Conservation (phyloP, 169 alveolate genomes). For the Toxoplasma gondii region DNA sequence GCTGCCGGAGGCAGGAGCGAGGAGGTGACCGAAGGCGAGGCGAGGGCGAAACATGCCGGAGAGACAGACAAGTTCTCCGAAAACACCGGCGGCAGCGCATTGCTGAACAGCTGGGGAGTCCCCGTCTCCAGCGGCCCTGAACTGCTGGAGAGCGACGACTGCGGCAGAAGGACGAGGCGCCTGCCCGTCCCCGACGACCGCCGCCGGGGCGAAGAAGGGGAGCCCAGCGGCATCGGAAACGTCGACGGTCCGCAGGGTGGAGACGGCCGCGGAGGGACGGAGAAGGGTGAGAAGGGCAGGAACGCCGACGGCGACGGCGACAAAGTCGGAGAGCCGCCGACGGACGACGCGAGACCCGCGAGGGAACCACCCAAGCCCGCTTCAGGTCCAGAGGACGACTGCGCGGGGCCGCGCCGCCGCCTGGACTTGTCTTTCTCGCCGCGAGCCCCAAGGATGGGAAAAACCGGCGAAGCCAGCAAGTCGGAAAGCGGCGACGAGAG, state of each 20-base stretch:
- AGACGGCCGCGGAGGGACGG: not conserved
- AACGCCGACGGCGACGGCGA: not conserved
- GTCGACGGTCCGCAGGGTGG: not conserved
- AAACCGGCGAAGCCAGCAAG: not conserved
- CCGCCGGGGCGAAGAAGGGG: not conserved
- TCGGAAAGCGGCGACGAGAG: not conserved
- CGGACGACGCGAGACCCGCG: not conserved
- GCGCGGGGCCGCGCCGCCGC: not conserved
- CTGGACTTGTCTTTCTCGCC: not conserved
- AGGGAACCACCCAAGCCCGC: not conserved
- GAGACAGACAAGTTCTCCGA: not conserved
- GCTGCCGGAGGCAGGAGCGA: no score
- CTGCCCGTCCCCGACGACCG: not conserved
- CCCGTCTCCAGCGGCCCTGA: not conserved
- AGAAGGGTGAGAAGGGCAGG: not conserved
- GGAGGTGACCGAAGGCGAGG: no score
- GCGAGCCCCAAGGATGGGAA: not conserved
- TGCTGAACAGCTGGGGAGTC: not conserved
- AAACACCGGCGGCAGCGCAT: not conserved
- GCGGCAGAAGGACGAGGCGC: conserved; percentile 1
- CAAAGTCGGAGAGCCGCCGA: not conserved
- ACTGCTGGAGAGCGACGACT: not conserved
- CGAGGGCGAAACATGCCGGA: not conserved
- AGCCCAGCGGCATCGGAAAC: not conserved
- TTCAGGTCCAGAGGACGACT: not conserved